Conservation (phyloP, 2,329 filamentous ascomycete species). For the Nigrospora sphaerica region DNA sequence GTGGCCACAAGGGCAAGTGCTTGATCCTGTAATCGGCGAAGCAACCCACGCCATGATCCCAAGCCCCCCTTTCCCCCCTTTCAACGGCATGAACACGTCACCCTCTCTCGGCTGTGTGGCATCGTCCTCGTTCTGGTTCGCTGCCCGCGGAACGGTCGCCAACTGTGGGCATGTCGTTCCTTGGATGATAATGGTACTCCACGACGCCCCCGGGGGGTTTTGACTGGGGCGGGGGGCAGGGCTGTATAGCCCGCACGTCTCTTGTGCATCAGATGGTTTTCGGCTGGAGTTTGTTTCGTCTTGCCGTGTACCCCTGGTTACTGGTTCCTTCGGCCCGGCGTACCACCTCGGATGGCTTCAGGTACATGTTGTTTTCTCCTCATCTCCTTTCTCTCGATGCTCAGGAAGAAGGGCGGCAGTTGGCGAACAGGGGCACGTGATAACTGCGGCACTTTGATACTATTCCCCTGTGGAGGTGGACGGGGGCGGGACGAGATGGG, state of each 20-base stretch:
- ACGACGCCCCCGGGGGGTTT: too few species aligned
- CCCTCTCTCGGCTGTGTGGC: too few species aligned
- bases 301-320: conserved; percentile 13
- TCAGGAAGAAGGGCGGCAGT: conserved; percentile 1
- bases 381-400: conserved; percentile 5
- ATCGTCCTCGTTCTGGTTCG: too few species aligned
- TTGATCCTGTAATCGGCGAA: conserved; percentile 64
- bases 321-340: conserved; percentile 7
- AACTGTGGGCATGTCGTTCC: too few species aligned
- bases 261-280: conserved; percentile 21
- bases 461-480: conserved; percentile 3
- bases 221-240: too few species aligned
- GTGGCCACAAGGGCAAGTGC: conserved; percentile 66
- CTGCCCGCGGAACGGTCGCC: too few species aligned
- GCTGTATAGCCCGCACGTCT: conserved; percentile 12
- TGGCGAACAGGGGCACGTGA: conserved; percentile 1
- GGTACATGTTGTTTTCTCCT: conserved; percentile 4
- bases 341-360: conserved; percentile 7
- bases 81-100: too few species aligned
- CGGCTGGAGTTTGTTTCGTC: conserved; percentile 26
- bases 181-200: too few species aligned
- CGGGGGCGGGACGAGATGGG: not conserved
- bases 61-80: conserved; percentile 9
- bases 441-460: conserved; percentile 2
- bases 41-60: conserved; percentile 13